Base-by-base conservation (phyloP, 2,329 filamentous ascomycete species). In the Nectriaceae sp. region DNA sequence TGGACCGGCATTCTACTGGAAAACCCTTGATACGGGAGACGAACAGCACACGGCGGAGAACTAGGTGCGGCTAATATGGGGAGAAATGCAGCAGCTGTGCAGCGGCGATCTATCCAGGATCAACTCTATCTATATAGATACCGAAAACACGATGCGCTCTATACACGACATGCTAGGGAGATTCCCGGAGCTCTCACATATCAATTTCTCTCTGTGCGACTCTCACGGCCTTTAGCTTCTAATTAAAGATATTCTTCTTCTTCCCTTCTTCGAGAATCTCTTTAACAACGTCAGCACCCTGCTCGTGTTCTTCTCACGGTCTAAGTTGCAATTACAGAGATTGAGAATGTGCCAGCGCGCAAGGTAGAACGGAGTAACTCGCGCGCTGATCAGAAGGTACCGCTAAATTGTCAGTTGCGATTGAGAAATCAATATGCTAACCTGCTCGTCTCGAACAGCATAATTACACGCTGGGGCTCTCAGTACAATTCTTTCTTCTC, bases 131-230 rank as follows among this genome's bases (percentile, higher is more conserved):
- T n/a, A n/a, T n/a, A n/a, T n/a, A n/a, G n/a, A n/a, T n/a, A n/a
- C n/a, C n/a, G n/a, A n/a, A n/a, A n/a, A n/a, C n/a, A n/a, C n/a
- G n/a, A n/a, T n/a, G n/a, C n/a, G n/a, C n/a, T n/a, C n/a, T n/a
- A n/a, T n/a, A n/a, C n/a, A n/a, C n/a, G n/a, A n/a, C n/a, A n/a
- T n/a, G n/a, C n/a, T n/a, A n/a, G n/a, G n/a, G n/a, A n/a, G n/a
- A 37, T 26, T 38, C 42, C 33, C 29, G 11, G 21, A 45, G 20
- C 42, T 45, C 21, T 39, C 20, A 45, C 33, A 45, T 39, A 39
- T 45, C 33, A 45, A 38, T 21, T 45, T 45, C 42, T 45, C 42
- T 37, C 33, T 45, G 19, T 45, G 33, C 35, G 33, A 45, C 38
- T 40, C 35, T 40, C 38, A 39, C 35, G 21, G 36, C 38, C 44